Evolutionary conservation across 1,284 basidiomycete species (phyloP), one percentile per base, ranked within the genome.

Genomic region (Fomes fomentarius): DNA sequence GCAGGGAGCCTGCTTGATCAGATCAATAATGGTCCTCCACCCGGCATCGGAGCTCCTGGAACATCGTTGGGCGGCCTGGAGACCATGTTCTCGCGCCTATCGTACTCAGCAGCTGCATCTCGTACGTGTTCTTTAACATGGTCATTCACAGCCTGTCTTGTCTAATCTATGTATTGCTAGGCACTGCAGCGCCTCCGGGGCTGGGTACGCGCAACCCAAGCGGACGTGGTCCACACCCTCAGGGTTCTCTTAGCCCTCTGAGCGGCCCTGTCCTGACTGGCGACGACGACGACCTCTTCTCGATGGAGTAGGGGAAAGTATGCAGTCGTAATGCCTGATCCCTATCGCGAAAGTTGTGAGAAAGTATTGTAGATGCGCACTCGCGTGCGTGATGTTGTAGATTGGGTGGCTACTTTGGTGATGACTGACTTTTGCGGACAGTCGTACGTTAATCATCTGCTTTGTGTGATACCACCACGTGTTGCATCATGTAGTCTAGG

Each of bases 261-360:
- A 83, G 82, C 62, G 74, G 80, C 50, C 83, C 84, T 5, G 79
- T 81, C 52, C 69, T 79, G 30, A 82, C 77, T 21, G 76, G 74
- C 26, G 82, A 87, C 58, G 86, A 88, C 63, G 83, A 84, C 60
- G 82, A 83, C 45, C 69, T 89, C 63, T 89, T 89, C 66, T 76
- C 75, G 62, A 84, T 89, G 83, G 86, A 89, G 38, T 61, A 22
- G 56, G 50, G 8, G 25, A 11, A 43, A 43, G 41, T 43, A 43
- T 37, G 24, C 28, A n/a, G n/a, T n/a, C n/a, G n/a, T n/a, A n/a
- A n/a, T n/a, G n/a, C n/a, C n/a, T n/a, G n/a, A n/a, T n/a, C n/a
- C n/a, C n/a, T n/a, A n/a, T n/a, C n/a, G n/a, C n/a, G n/a, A n/a
- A 12, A 30, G 28, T 30, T 30, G 11, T 9, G 49, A 33, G 22